These are phyloP conservation scores for Xylariomycetidae sp. DNA, from an alignment of 2,329 filamentous ascomycete species.

Conservation along the genomic window DNA sequence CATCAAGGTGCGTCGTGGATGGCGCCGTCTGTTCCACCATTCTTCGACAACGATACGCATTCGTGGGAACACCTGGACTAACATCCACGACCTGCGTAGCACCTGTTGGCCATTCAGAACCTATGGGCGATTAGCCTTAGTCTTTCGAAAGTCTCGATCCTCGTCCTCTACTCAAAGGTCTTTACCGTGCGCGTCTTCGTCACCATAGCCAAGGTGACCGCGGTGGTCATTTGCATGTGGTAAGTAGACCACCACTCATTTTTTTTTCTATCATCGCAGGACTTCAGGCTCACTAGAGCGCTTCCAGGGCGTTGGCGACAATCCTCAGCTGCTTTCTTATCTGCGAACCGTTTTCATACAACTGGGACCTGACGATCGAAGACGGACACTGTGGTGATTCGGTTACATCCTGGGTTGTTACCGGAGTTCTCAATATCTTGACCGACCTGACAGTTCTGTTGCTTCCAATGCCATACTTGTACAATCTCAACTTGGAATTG, in stretches of 20 bases:
- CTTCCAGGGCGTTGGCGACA: constrained; percentile 16
- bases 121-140: constrained; percentile 26
- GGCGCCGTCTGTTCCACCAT: no score
- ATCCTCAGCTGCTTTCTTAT: constrained; percentile 28
- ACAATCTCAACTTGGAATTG: constrained; percentile 23
- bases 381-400: constrained; percentile 28
- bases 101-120: constrained; percentile 23
- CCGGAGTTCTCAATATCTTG: constrained; percentile 27
- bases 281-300: no score
- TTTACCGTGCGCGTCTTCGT: constrained; percentile 22
- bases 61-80: no score
- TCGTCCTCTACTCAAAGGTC: constrained; percentile 24
- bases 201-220: constrained; percentile 17
- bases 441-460: constrained; percentile 28
- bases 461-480: constrained; percentile 28
- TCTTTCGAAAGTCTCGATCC: constrained; percentile 25
- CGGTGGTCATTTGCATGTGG: constrained; percentile 19
- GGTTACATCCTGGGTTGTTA: constrained; percentile 23
- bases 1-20: constrained; percentile 12
- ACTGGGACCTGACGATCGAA: constrained; percentile 28
- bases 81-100: constrained; percentile 3
- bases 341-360: constrained; percentile 31
- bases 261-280: no score
- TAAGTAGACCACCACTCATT: no score
- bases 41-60: no score